Base-by-base conservation (phyloP, 305 asterid genomes). In the Petunia hybrid region DNA sequence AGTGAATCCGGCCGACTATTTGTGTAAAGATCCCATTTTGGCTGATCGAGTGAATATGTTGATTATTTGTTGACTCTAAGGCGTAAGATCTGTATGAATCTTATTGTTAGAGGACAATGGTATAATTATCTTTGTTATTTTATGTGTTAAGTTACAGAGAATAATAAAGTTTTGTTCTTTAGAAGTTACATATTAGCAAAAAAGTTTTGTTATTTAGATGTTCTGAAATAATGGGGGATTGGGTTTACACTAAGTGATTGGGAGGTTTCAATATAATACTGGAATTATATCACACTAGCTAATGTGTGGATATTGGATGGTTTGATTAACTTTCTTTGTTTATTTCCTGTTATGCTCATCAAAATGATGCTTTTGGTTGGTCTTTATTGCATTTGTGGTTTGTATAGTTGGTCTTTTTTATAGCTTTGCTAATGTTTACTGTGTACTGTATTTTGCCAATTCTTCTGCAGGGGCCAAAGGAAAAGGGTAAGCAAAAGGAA, bases 391-490 rank as follows among this genome's bases (percentile, higher is more conserved):
- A 64, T 63, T 63, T 79, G 36, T 48, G 63, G 55, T 56, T 57
- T 79, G 59, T 46, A 13, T 78, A 73, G 42, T 12, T 55, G 61
- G 76, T 64, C 62, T 78, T 5, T 31, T 36, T 46, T 38, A 65
- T 31, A 45, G 48, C 31, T 64, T 12, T 48, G 7, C 76, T 64
- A 51, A 78, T 63, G 46, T 45, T 39, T 71, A 48, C 64, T 74
- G 35, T 74, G 41, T 53, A 78, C n/a, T 66, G 60, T 43, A 65
- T 57, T 70, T 10, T 69, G 75, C 48, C 56, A 70, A 68, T 80
- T 43, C 41, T 77, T 79, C 61, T 81, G 75, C 77, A 85, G 92
- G 85, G 80, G 74, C 8, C 81, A 70, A 84, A 67, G 81, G 90
- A 85, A 53, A 85, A 78, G 68, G 77, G 68, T 57, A 87, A 81